phyloP scores from a whole-genome alignment of 129 eudicot genomes.

The Centella asiatica region DNA sequence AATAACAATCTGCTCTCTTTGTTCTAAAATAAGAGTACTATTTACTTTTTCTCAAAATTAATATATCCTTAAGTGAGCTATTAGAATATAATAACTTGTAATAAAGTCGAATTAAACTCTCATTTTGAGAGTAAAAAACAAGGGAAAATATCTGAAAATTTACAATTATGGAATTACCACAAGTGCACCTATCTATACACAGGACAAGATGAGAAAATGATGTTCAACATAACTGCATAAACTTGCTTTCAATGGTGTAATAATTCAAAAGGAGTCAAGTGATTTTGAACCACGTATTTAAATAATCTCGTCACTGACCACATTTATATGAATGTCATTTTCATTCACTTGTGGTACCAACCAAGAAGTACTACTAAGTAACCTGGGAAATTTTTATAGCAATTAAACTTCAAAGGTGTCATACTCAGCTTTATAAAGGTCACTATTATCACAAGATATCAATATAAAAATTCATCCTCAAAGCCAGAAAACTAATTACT shows the following conservation, averaged over 20 bases:
- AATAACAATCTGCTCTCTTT: too few relatives aligned
- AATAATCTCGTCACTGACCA: background rate
- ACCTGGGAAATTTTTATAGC: too few relatives aligned
- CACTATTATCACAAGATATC: background rate
- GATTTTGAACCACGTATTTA: conserved; percentile 13
- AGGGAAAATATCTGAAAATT: background rate
- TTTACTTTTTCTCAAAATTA: too few relatives aligned
- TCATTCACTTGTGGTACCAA: background rate
- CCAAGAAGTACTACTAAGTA: too few relatives aligned
- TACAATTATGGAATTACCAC: too few relatives aligned
- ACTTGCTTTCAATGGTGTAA: background rate
- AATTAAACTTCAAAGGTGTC: too few relatives aligned
- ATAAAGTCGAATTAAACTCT: background rate
- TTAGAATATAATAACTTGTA: too few relatives aligned
- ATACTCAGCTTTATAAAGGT: background rate
- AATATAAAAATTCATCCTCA: too few relatives aligned
- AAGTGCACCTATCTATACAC: too few relatives aligned
- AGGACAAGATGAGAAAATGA: background rate
- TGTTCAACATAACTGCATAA: conserved; percentile 17
- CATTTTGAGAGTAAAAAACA: background rate
- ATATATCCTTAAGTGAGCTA: background rate
- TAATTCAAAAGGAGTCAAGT: background rate
- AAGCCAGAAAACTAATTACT: background rate
- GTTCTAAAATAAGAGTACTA: too few relatives aligned
- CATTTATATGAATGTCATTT: conserved; percentile 1